Conservation (phyloP, 2,329 filamentous ascomycete species). For the Aureobasidium sp. region DNA sequence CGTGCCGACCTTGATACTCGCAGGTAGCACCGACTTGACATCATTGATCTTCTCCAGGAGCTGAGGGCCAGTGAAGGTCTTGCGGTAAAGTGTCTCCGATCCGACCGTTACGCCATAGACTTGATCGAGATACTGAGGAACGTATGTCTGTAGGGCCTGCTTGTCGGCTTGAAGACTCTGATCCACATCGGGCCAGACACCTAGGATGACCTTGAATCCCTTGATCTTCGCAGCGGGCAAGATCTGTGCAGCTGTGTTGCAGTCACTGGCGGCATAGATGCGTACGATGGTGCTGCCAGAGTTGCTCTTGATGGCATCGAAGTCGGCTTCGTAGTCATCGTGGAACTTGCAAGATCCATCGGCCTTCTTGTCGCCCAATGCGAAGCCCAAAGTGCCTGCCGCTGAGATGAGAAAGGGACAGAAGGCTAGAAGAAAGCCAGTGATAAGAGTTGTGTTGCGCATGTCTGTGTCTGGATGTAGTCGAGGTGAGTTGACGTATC, state of each 20-base stretch:
- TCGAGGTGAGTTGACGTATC: neutral
- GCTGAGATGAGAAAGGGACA: slow-evolving; percentile 19
- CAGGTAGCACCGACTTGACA: slow-evolving; percentile 47
- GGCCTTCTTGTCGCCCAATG: slow-evolving; percentile 55
- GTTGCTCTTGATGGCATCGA: slow-evolving; percentile 47
- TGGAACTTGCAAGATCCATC: slow-evolving; percentile 54
- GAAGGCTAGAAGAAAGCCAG: slow-evolving; percentile 19
- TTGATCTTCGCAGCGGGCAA: slow-evolving; percentile 57
- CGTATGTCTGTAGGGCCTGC: slow-evolving; percentile 44
- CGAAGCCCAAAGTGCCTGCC: slow-evolving; percentile 52
- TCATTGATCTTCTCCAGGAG: slow-evolving; percentile 54
- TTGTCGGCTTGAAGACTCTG: slow-evolving; percentile 54
- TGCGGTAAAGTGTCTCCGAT: slow-evolving; percentile 61
- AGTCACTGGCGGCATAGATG: slow-evolving; percentile 59
- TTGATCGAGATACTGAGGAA: slow-evolving; percentile 43
- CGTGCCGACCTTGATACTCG: slow-evolving; percentile 51
- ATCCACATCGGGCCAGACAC: slow-evolving; percentile 60
- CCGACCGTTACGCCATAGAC: slow-evolving; percentile 63
- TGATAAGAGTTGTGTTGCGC: slow-evolving; percentile 18
- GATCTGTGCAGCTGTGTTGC: slow-evolving; percentile 53
- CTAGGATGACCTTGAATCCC: slow-evolving; percentile 59
- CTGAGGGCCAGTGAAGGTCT: slow-evolving; percentile 53
- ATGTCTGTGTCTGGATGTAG: slow-evolving; percentile 10
- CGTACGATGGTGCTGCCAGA: slow-evolving; percentile 50
- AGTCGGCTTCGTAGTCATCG: slow-evolving; percentile 56